Base-by-base conservation (phyloP, 768 basidiomycete genomes). In the Mycena vitilis region DNA sequence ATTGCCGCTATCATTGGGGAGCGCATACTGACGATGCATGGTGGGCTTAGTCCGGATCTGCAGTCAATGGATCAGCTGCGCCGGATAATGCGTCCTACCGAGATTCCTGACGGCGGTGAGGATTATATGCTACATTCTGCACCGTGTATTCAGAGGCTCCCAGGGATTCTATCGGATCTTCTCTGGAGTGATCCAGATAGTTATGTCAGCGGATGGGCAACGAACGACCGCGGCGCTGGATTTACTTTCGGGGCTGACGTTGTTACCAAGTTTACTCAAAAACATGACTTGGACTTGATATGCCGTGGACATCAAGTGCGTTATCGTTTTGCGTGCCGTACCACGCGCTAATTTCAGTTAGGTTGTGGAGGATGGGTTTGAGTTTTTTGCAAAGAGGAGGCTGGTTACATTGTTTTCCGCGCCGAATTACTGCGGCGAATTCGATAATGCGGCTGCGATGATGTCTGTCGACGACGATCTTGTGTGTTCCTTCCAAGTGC, bases 41-140 rank as follows among this genome's bases (percentile, higher is more conserved):
- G 96, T 57, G 96, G 96, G 54, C 85, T 98, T 71, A 95, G 94
- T 80, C 97, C 97, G 52, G 96, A 98, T 81, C 84, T 99, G 68
- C 95, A 98, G 84, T 95, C 94, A 75, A 98, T 98, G 97, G 97
- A 98, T 81, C 97, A 99, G 84, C 98, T 99, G 86, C 88, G 97
- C 79, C 88, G 96, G 79, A 95, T 99, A 61, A 98, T 98, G 96
- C 86, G 97, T 81, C 97, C 97, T 48, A 99, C 97, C 60, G 97
- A 99, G 81, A 96, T 99, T 52, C 97, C 97, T 68, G 97, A 99
- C 81, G 98, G 96, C 70, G 95, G 96, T 95, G 70, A 71, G 89
- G 2, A 15, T 34, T 42, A 56, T 23, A 30, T 49, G 55, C 57
- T 18, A 23, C 47, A 53, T 8, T 73, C 45, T 49, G 53, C 61